Base-by-base conservation (phyloP, 2,329 filamentous ascomycete genomes). In the Pseudocercospora ulei region DNA sequence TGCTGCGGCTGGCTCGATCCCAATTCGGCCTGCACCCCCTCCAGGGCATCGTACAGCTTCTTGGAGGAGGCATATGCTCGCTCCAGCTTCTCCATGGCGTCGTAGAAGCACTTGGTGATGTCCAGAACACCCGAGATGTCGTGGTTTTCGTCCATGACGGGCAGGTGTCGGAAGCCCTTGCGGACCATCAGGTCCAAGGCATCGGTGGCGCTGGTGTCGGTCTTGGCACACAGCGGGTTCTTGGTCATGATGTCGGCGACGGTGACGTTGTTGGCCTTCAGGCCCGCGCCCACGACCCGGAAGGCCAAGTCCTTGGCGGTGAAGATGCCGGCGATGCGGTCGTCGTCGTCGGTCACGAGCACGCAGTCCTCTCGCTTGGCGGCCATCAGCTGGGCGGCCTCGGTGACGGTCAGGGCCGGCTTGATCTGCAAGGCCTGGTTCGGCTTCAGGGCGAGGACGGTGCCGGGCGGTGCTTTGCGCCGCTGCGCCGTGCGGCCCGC, bases 181-280 rank as follows among this genome's bases (percentile, higher is more conserved):
- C 88, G 76, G 41, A 98, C 90, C 90, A 98, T 98, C 41, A 96
- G 72, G 63, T 98, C 88, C 48, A 98, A 69, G 19, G 90, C 90
- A 69, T 98, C 90, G 27, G 90, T 98, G 22, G 90, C 90, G 64
- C 88, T 96, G 20, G 90, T 98, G 60, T 98, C 90, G 41, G 90
- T 98, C 61, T 90, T 79, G 38, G 90, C 90, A 62, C 90, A 98
- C 9, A 98, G 76, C 7, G 90, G 90, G 67, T 98, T 98, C 72
- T 96, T 95, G 60, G 90, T 98, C 90, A 98, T 98, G 63, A 98
- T 98, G 60, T 96, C 87, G 51, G 86, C 82, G 60, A 98, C 95
- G 13, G 85, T 93, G 54, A 96, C 77, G 59, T 80, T 84, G 61
- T 76, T 80, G 19, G 90, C 82, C 68, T 94, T 93, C 56, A 87